Evolutionary conservation across 148 eudicot species (phyloP), one percentile per base, ranked within the genome.

Genomic region (Cornus suecica): DNA sequence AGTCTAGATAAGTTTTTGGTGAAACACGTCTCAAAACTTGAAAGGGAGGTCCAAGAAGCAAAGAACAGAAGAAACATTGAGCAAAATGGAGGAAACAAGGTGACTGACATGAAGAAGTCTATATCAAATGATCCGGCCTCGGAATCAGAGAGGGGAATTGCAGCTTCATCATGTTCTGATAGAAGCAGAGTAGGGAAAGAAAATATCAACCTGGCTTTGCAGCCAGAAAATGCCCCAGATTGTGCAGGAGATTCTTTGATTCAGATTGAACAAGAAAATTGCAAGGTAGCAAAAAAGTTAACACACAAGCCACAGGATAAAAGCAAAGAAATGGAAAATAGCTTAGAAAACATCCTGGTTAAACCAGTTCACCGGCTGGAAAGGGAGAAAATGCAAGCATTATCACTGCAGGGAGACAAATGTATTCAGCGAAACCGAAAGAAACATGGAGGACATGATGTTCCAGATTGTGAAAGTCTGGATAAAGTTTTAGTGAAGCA

Each of bases 1-100:
- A 91, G 98, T 77, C 80, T 94, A 65, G 98, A 90, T 71, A 77
- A 88, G 84, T 76, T 60, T 76, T 63, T 92, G 85, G 93, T 92
- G 31, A 93, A 79, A 73, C 93, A 81, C 75, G 81, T 93, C 52
- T 78, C 96, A 2, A 87, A 84, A 70, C 94, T 93, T 9, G 98
- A 93, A 86, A 83, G 85, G 63, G 98, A 77, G 76, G 91, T 93
- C 71, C 84, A 83, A 68, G 98, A 91, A 83, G 92, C 95, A 51
- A 89, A 79, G 78, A 81, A 80, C 72, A 77, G 72, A 67, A 87
- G 80, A 79, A 72, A 69, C 11, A 64, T 67, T 34, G 79, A 74
- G n/a, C 65, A 32, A 20, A 37, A n/a, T 62, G 77, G 68, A 72
- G 74, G 16, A 68, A 72, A n/a, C 16, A 73, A 23, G 45, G 65